These are phyloP conservation scores for Musa acuminata DNA, from an alignment of 176 grass and related monocot species.

Conservation along the genomic window DNA sequence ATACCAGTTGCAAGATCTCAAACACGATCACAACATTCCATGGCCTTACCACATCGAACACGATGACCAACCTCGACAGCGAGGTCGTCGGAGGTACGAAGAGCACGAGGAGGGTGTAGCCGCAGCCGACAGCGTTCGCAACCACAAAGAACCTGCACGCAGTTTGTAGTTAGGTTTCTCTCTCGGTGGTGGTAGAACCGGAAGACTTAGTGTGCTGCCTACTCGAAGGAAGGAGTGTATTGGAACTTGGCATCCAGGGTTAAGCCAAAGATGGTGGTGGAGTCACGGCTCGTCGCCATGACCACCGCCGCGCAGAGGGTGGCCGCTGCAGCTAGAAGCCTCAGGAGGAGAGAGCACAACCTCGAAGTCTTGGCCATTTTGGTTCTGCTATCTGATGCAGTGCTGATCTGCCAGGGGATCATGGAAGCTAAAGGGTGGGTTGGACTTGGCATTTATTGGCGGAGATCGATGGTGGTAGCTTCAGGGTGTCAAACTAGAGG, in stretches of 20 bases:
- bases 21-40: background rate
- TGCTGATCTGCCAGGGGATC: background rate
- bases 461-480: conserved; percentile 1
- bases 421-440: background rate
- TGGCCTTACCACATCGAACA: conserved; percentile 47
- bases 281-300: conserved; percentile 82
- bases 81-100: conserved; percentile 40
- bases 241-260: conserved; percentile 84
- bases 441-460: background rate
- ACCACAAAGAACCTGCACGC: conserved; percentile 66
- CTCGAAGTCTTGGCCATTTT: conserved; percentile 47
- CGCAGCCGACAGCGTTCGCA: conserved; percentile 40
- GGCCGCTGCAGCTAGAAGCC: conserved; percentile 31
- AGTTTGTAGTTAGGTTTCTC: background rate
- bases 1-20: background rate
- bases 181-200: background rate
- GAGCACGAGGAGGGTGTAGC: conserved; percentile 48
- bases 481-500: conserved; percentile 9
- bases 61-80: conserved; percentile 42
- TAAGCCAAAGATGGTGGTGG: conserved; percentile 56
- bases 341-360: conserved; percentile 31
- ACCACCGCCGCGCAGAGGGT: conserved; percentile 41
- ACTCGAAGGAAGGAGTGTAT: conserved; percentile 62
- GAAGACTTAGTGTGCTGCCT: conserved; percentile 1
- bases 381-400: background rate